These are phyloP conservation scores for Candida maris DNA, from an alignment of 805 yeast species.

Conservation along the genomic window DNA sequence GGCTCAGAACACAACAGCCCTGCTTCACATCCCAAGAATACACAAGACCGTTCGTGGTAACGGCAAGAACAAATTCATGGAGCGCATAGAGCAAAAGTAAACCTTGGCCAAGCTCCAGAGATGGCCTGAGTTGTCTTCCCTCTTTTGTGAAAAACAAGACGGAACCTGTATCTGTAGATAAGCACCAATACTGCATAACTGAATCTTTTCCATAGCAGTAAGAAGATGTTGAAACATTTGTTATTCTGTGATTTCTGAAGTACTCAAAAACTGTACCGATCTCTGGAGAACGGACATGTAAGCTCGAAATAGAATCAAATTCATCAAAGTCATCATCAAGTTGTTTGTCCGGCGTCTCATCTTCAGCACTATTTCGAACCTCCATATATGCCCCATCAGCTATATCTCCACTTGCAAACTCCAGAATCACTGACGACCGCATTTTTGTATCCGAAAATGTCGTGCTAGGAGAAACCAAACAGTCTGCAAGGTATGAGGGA, in stretches of 20 bases:
- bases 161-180: conserved; percentile 58
- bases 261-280: conserved; percentile 38
- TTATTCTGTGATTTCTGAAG: conserved; percentile 38
- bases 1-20: conserved; percentile 33
- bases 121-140: conserved; percentile 46
- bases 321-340: conserved; percentile 31
- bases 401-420: conserved; percentile 10
- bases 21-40: conserved; percentile 47
- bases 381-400: conserved; percentile 15
- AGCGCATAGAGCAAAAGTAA: conserved; percentile 37
- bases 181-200: conserved; percentile 50
- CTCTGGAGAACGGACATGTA: conserved; percentile 13
- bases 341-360: conserved; percentile 22
- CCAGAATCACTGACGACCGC: conserved; percentile 31
- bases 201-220: conserved; percentile 35
- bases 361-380: conserved; percentile 29
- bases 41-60: conserved; percentile 50
- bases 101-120: conserved; percentile 49
- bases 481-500: conserved; percentile 26
- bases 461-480: conserved; percentile 24
- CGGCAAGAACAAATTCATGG: conserved; percentile 35
- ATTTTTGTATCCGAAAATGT: conserved; percentile 27
- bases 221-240: conserved; percentile 30
- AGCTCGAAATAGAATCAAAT: conserved; percentile 32
- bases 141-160: conserved; percentile 42